Evolutionary conservation across 352 stramenopile genomes (phyloP).

Genomic region (Pythium coloratum): DNA sequence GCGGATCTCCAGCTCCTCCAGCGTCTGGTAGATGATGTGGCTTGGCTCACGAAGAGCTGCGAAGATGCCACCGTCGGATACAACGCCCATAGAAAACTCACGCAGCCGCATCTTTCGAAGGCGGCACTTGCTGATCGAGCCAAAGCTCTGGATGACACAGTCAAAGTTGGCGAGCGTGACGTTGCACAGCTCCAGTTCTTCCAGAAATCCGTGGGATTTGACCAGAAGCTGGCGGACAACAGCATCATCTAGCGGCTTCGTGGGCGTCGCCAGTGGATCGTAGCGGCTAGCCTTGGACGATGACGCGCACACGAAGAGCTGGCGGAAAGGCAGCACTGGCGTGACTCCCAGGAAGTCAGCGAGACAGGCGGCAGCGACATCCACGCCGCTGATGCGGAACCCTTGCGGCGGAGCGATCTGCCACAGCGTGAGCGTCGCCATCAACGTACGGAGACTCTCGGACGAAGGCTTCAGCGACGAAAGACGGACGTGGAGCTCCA

Average conservation of each 20-base stretch:
- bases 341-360: conserved; percentile 8
- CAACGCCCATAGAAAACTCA: conserved; percentile 22
- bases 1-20: conserved; percentile 21
- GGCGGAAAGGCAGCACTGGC: conserved; percentile 13
- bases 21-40: conserved; percentile 18
- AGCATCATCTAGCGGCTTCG: conserved; percentile 7
- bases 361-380: conserved; percentile 8
- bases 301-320: conserved; percentile 19
- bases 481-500: conserved; percentile 17
- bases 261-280: conserved; percentile 11
- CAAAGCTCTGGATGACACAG: conserved; percentile 14
- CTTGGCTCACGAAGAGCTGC: conserved; percentile 11
- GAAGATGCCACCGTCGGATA: conserved; percentile 19
- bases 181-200: conserved; percentile 24
- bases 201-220: conserved; percentile 14
- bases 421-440: conserved; percentile 15
- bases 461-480: neutral
- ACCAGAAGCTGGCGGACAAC: conserved; percentile 11
- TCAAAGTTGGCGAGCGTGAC: conserved; percentile 20
- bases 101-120: conserved; percentile 12
- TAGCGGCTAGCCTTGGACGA: conserved; percentile 12
- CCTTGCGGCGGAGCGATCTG: neutral
- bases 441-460: conserved; percentile 1
- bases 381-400: conserved; percentile 16
- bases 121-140: neutral